Evolutionary conservation across 345 rosid species (phyloP).

Genomic region (Pugionium dolabratum): DNA sequence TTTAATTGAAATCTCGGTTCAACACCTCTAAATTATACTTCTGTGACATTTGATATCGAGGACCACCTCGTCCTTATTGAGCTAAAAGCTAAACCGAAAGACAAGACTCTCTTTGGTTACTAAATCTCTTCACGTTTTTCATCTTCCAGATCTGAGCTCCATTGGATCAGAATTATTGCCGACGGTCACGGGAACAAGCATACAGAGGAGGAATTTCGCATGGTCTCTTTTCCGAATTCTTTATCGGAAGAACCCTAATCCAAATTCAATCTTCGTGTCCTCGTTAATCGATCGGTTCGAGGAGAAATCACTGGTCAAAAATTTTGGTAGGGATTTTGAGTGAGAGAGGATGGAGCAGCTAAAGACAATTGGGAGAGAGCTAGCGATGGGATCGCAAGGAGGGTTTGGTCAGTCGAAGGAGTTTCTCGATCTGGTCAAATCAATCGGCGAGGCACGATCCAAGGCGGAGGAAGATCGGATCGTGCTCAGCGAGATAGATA

Average conservation of each 20-base stretch:
- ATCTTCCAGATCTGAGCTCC: constrained; percentile 39
- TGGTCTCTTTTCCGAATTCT: constrained; percentile 19
- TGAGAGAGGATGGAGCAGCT: constrained; percentile 73
- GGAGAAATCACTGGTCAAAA: neutral
- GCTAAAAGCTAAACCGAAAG: neutral
- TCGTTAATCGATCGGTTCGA: constrained; percentile 10
- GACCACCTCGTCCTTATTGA: constrained; percentile 30
- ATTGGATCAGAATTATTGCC: constrained; percentile 12
- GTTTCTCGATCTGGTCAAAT: constrained; percentile 93
- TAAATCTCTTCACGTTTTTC: constrained; percentile 34
- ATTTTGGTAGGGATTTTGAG: constrained; percentile 15
- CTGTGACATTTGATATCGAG: neutral
- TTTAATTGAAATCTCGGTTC: neutral
- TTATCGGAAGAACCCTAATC: constrained; percentile 17
- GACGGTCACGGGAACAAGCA: constrained; percentile 10
- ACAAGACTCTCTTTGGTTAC: constrained; percentile 22
- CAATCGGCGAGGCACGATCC: constrained; percentile 98
- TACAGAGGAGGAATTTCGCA: constrained; percentile 1
- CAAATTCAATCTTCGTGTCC: neutral
- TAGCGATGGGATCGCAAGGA: constrained; percentile 98
- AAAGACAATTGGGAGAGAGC: constrained; percentile 96
- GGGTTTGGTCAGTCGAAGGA: constrained; percentile 94
- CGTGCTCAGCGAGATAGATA: constrained; percentile 87
- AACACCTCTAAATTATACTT: neutral
- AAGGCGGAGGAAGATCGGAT: constrained; percentile 98